These are phyloP conservation scores for Kodamaea arcana DNA, from an alignment of 1,139 yeast species.

Conservation along the genomic window DNA sequence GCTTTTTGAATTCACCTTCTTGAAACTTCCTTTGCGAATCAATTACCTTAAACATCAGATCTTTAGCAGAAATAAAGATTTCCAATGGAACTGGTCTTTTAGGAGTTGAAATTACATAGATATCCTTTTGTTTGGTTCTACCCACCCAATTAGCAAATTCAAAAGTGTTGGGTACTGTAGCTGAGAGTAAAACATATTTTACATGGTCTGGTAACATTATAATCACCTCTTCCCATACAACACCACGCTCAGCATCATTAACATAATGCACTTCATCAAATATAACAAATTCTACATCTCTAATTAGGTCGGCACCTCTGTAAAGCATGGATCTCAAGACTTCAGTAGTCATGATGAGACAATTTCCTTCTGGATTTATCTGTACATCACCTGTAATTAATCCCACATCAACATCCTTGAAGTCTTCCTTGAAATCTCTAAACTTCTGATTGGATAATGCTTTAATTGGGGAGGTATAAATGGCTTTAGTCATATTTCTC, in stretches of 20 bases:
- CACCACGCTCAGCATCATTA: slow-evolving; percentile 95
- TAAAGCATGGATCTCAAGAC: slow-evolving; percentile 92
- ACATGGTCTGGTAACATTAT: slow-evolving; percentile 96
- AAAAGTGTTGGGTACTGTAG: slow-evolving; percentile 95
- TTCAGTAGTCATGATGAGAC: slow-evolving; percentile 97
- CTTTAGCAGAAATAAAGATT: slow-evolving; percentile 77
- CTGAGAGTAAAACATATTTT: slow-evolving; percentile 81
- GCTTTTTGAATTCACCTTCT: slow-evolving; percentile 61
- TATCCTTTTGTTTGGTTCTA: slow-evolving; percentile 90
- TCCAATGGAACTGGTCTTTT: slow-evolving; percentile 95
- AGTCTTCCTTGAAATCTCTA: slow-evolving; percentile 82
- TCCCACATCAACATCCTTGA: slow-evolving; percentile 82
- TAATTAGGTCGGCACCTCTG: slow-evolving; percentile 90
- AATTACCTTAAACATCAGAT: slow-evolving; percentile 64
- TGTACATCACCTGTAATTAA: slow-evolving; percentile 97
- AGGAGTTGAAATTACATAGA: slow-evolving; percentile 91
- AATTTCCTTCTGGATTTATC: slow-evolving; percentile 94
- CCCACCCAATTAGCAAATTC: slow-evolving; percentile 99
- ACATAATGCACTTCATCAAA: slow-evolving; percentile 96
- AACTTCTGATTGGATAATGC: slow-evolving; percentile 92
- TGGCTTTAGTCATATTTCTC: slow-evolving; percentile 85
- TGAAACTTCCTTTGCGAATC: slow-evolving; percentile 68
- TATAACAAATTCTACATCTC: slow-evolving; percentile 96
- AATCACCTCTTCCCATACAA: slow-evolving; percentile 98
- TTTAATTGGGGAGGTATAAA: slow-evolving; percentile 90